phyloP scores from a whole-genome alignment of 1,284 basidiomycete species.

The Melanopsichium pennsylvanicum region DNA sequence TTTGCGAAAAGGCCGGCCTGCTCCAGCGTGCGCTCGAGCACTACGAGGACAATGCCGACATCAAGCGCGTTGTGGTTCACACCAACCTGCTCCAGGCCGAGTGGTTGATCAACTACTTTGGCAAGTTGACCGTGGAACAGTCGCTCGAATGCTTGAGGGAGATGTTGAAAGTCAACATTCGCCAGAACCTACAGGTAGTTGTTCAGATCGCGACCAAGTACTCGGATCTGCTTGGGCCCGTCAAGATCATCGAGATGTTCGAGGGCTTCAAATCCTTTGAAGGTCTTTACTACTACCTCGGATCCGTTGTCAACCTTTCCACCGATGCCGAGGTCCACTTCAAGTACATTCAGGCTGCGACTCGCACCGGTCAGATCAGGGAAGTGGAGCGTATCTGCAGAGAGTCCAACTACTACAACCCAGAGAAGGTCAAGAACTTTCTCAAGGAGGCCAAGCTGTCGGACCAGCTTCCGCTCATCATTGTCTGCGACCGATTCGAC shows the following conservation, averaged over 20 bases:
- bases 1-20: slow-evolving; percentile 97
- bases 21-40: slow-evolving; percentile 95
- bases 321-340: slow-evolving; percentile 98
- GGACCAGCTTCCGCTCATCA: slow-evolving; percentile 98
- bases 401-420: slow-evolving; percentile 96
- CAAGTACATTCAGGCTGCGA: slow-evolving; percentile 99
- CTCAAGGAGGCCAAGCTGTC: slow-evolving; percentile 91
- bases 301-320: slow-evolving; percentile 95
- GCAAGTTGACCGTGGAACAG: slow-evolving; percentile 96
- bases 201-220: slow-evolving; percentile 99
- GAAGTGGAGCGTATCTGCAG: slow-evolving; percentile 99
- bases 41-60: slow-evolving; percentile 94
- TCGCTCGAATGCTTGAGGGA: slow-evolving; percentile 95
- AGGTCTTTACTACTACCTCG: slow-evolving; percentile 96
- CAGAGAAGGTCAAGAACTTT: slow-evolving; percentile 99
- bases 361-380: slow-evolving; percentile 95
- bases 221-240: slow-evolving; percentile 94
- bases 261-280: slow-evolving; percentile 98
- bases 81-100: slow-evolving; percentile 85
- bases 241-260: slow-evolving; percentile 98
- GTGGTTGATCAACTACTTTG: slow-evolving; percentile 98
- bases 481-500: slow-evolving; percentile 99
- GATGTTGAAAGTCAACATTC: slow-evolving; percentile 96
- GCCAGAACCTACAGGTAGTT: slow-evolving; percentile 95
- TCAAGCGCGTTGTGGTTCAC: slow-evolving; percentile 97